Evolutionary conservation across 768 basidiomycete genomes (phyloP).

Genomic region (Coprinopsis cinerea): DNA sequence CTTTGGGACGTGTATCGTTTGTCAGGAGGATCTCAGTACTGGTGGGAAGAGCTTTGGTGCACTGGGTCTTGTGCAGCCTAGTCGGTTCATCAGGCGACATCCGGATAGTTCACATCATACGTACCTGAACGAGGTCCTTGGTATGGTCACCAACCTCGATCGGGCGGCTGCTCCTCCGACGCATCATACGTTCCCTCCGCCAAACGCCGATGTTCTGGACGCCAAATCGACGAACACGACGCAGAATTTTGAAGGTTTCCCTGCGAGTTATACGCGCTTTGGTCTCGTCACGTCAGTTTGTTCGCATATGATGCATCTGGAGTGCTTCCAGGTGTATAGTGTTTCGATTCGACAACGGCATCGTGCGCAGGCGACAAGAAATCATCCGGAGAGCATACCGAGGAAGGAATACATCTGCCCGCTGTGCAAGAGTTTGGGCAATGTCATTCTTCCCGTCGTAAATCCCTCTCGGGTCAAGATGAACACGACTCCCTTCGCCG

Average conservation of each 20-base stretch:
- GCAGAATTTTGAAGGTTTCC: conserved; percentile 69
- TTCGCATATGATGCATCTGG: conserved; percentile 95
- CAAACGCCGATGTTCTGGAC: conserved; percentile 42
- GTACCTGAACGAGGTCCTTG: conserved; percentile 70
- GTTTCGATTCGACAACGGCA: conserved; percentile 83
- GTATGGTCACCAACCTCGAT: conserved; percentile 62
- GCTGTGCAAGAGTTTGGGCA: conserved; percentile 93
- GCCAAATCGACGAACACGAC: conserved; percentile 30
- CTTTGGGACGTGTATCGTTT: conserved; percentile 95
- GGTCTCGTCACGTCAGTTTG: conserved; percentile 86
- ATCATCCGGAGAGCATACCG: conserved; percentile 92
- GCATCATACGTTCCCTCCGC: conserved; percentile 42
- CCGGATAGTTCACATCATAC: conserved; percentile 45
- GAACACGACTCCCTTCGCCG: conserved; percentile 63
- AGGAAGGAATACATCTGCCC: conserved; percentile 96
- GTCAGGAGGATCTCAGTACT: conserved; percentile 85
- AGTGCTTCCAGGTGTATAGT: conserved; percentile 90
- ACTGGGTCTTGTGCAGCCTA: conserved; percentile 84
- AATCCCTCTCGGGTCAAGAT: conserved; percentile 42
- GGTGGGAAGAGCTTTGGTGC: conserved; percentile 70
- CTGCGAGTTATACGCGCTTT: conserved; percentile 67
- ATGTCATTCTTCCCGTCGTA: conserved; percentile 83
- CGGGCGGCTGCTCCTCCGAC: conserved; percentile 26
- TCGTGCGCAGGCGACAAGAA: conserved; percentile 80
- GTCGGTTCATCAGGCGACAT: conserved; percentile 73